phyloP scores from a whole-genome alignment of 2,329 filamentous ascomycete species.

The Pseudocercospora crystallina region DNA sequence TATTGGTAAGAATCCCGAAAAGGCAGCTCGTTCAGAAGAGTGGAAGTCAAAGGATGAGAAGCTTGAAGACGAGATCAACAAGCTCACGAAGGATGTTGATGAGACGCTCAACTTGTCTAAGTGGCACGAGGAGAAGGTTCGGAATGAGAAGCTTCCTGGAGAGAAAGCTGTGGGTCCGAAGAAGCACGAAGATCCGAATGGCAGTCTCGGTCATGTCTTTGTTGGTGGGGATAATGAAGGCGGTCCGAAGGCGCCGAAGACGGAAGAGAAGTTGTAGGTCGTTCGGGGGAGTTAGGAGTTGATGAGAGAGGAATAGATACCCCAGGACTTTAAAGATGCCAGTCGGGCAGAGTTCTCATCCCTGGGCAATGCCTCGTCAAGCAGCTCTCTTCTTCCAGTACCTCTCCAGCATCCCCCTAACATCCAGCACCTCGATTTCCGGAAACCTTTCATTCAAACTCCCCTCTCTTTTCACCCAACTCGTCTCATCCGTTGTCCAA shows the following conservation, averaged over 20 bases:
- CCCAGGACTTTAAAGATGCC: too few species aligned
- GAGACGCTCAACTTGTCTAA: constrained; percentile 52
- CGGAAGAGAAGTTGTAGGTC: too few species aligned
- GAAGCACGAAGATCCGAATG: constrained; percentile 5
- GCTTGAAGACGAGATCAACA: constrained; percentile 58
- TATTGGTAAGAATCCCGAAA: constrained; percentile 1
- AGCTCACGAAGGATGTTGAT: constrained; percentile 59
- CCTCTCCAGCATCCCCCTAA: constrained; percentile 16
- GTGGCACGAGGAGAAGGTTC: constrained; percentile 43
- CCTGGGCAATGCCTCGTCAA: too few species aligned
- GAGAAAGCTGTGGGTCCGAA: neutral
- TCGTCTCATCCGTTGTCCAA: neutral
- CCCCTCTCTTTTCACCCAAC: neutral
- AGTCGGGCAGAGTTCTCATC: too few species aligned
- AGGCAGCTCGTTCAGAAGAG: constrained; percentile 21
- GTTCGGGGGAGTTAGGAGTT: too few species aligned
- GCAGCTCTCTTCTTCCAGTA: too few species aligned
- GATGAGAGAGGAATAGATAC: too few species aligned
- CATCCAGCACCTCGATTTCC: constrained; percentile 10
- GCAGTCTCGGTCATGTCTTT: constrained; percentile 13
- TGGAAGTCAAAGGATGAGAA: constrained; percentile 54
- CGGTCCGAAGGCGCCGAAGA: too few species aligned
- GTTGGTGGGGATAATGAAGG: constrained; percentile 1
- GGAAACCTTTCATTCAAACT: constrained; percentile 20
- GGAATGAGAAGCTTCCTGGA: constrained; percentile 19